These are phyloP conservation scores for Rubia peregrina DNA, from an alignment of 305 asterid genomes.

Conservation along the genomic window DNA sequence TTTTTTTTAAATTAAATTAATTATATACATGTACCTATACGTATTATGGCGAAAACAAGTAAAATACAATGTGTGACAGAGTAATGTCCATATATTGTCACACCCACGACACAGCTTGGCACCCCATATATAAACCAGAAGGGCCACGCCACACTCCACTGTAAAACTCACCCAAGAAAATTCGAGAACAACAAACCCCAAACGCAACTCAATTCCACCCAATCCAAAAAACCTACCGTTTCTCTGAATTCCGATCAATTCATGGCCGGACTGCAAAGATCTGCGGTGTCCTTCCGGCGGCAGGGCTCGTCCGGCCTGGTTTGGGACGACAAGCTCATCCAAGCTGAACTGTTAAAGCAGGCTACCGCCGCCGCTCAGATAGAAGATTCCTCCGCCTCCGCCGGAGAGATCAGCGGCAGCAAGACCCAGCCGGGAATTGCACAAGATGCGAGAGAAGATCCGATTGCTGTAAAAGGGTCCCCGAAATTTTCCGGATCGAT, in stretches of 20 bases:
- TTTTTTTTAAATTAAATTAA: no score
- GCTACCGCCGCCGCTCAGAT: conserved; percentile 23
- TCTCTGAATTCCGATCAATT: neutral
- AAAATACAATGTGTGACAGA: no score
- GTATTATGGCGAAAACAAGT: no score
- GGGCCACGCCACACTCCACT: neutral
- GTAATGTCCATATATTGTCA: neutral
- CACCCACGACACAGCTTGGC: neutral
- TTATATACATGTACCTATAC: no score
- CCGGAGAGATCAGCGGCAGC: no score
- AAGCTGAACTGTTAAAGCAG: conserved; percentile 49
- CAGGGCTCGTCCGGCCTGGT: conserved; percentile 91
- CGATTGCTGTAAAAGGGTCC: conserved; percentile 15
- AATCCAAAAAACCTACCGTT: neutral
- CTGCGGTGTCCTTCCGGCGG: conserved; percentile 70
- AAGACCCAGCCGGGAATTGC: conserved; percentile 2
- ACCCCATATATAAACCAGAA: neutral
- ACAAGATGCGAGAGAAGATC: conserved; percentile 13
- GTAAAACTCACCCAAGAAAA: neutral
- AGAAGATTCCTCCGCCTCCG: conserved; percentile 17
- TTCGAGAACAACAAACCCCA: neutral
- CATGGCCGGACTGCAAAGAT: conserved; percentile 93
- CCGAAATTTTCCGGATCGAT: conserved; percentile 36
- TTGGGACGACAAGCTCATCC: conserved; percentile 79
- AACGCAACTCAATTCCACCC: neutral